Evolutionary conservation across 306 rosid species (phyloP).

Genomic region (Phaseolus lunatus): DNA sequence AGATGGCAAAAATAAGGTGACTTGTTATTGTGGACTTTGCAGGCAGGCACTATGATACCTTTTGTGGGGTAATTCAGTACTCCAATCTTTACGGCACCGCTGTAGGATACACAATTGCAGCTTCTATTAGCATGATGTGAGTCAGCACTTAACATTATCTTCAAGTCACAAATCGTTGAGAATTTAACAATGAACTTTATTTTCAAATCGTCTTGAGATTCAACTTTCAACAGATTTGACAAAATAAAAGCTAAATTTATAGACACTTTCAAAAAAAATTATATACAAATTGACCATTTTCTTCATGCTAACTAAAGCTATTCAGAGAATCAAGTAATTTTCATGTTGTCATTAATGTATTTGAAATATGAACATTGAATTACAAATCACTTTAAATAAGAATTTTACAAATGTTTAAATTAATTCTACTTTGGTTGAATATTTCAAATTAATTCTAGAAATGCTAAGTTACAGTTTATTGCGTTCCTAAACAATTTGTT

Average conservation of each 20-base stretch:
- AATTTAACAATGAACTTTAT: neutral
- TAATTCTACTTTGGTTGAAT: neutral
- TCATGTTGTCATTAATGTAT: neutral
- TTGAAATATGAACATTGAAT: neutral
- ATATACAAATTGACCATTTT: neutral
- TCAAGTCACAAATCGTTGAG: neutral
- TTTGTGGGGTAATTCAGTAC: conserved; percentile 60
- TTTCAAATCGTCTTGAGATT: neutral
- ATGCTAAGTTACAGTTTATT: conserved; percentile 5
- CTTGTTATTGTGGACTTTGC: conserved; percentile 12
- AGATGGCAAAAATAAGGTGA: too few species aligned
- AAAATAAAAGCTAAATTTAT: neutral
- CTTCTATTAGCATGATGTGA: conserved; percentile 65
- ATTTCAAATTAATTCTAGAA: neutral
- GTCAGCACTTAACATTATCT: conserved; percentile 2
- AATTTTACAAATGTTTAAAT: neutral
- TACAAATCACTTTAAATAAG: neutral
- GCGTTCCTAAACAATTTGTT: neutral
- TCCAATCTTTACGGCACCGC: conserved; percentile 52
- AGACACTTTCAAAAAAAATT: neutral
- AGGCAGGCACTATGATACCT: conserved; percentile 45
- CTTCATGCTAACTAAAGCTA: neutral
- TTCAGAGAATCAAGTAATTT: neutral
- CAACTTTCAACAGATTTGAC: neutral
- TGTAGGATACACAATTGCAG: conserved; percentile 64